These are phyloP conservation scores for Thielaviopsis punctulata DNA, from an alignment of 2,329 filamentous ascomycete species.

Conservation along the genomic window DNA sequence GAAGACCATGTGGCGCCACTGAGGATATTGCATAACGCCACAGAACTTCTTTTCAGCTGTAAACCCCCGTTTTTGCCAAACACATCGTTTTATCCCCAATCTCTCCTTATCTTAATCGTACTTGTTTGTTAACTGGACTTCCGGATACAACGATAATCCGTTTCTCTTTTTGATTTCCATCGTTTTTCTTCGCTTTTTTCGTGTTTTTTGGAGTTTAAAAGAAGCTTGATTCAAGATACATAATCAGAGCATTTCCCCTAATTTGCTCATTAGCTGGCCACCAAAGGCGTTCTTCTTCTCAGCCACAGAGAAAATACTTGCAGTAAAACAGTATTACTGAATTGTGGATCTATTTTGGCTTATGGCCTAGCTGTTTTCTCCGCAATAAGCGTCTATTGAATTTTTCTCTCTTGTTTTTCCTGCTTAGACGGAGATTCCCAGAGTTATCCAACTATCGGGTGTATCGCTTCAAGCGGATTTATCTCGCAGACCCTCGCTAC, in stretches of 20 bases:
- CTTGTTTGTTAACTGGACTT: background rate
- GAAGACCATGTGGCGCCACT: background rate
- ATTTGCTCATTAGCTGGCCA: background rate
- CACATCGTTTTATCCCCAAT: constrained; percentile 3
- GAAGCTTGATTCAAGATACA: background rate
- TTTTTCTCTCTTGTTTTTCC: background rate
- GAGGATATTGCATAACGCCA: background rate
- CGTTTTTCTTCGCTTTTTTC: background rate
- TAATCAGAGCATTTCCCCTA: background rate
- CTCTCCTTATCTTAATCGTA: background rate
- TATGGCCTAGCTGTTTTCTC: background rate
- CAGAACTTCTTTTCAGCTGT: background rate
- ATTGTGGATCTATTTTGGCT: background rate
- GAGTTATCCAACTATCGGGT: constrained; percentile 9
- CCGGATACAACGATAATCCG: constrained; percentile 2
- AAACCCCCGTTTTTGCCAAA: constrained; percentile 1
- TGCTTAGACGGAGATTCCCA: background rate
- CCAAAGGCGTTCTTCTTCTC: background rate
- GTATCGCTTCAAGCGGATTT: background rate
- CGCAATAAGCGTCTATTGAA: background rate
- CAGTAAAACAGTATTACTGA: constrained; percentile 5
- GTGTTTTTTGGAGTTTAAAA: background rate
- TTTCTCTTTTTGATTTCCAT: background rate
- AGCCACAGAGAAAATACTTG: background rate
- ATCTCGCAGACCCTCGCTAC: background rate